These are phyloP conservation scores for Thuja plicata DNA, from an alignment of 83 land plant species.

Conservation along the genomic window DNA sequence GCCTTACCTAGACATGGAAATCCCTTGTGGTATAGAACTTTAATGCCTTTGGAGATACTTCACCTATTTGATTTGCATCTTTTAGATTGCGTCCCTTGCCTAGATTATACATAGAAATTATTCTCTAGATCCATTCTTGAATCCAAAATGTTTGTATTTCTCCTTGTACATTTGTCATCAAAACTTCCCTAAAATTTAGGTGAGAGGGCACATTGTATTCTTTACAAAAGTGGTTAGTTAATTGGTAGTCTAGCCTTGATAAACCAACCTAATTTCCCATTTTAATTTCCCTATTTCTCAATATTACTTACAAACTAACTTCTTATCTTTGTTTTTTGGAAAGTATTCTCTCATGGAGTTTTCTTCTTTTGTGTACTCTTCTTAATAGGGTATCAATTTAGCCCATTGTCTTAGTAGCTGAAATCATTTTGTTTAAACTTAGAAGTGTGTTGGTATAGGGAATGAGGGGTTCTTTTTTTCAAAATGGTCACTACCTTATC, in stretches of 20 bases:
- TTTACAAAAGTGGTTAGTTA: neutral
- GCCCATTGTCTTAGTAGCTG: no score
- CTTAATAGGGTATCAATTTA: neutral
- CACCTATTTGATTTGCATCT: neutral
- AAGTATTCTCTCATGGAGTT: neutral
- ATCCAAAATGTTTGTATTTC: neutral
- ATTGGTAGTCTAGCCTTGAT: neutral
- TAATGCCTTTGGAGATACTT: neutral
- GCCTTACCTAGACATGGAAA: neutral
- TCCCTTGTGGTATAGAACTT: neutral
- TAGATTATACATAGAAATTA: neutral
- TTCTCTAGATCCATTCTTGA: no score
- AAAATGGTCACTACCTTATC: neutral
- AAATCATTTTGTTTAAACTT: neutral
- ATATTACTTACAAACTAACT: neutral
- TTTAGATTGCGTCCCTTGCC: neutral
- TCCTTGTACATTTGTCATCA: neutral
- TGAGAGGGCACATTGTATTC: neutral
- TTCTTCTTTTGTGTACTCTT: neutral
- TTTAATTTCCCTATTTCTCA: neutral
- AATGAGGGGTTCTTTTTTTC: no score
- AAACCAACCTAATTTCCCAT: neutral
- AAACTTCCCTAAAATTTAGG: neutral
- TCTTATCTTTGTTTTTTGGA: neutral
- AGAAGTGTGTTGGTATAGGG: neutral